Conservation (phyloP, 352 stramenopile species). For the Phytophthora pini region DNA sequence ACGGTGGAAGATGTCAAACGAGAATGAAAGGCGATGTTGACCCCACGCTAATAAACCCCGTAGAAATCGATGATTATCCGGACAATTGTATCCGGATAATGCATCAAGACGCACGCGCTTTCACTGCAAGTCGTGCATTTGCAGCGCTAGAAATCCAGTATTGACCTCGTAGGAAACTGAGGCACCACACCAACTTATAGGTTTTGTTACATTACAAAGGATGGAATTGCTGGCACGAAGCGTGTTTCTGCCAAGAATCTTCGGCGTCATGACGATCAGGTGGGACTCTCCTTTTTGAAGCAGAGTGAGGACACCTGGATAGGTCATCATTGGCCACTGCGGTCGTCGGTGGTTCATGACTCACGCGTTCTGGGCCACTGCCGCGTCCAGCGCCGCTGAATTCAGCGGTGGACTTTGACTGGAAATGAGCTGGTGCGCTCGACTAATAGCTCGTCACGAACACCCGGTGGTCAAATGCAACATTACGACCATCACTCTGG, state of each 20-base stretch:
- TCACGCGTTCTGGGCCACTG: background rate
- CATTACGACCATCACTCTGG: constrained; percentile 23
- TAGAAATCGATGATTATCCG: constrained; percentile 20
- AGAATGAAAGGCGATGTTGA: constrained; percentile 5
- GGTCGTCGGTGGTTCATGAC: background rate
- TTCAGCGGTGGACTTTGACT: background rate
- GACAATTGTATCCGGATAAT: constrained; percentile 8
- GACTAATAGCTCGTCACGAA: constrained; percentile 12
- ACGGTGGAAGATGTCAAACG: constrained; percentile 11
- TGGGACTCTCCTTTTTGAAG: background rate
- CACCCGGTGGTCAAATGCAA: constrained; percentile 9
- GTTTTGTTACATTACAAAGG: too few relatives aligned
- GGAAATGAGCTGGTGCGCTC: constrained; percentile 6
- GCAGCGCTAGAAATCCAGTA: background rate
- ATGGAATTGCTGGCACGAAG: too few relatives aligned
- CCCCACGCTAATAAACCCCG: background rate
- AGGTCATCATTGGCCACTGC: background rate
- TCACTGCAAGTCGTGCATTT: background rate
- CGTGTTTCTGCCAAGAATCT: too few relatives aligned
- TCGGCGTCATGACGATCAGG: too few relatives aligned
- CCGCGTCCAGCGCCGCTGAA: background rate
- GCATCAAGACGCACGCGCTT: background rate
- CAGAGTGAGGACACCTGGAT: background rate
- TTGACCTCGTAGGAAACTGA: too few relatives aligned
- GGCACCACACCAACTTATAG: too few relatives aligned